phyloP scores from a whole-genome alignment of 2,329 filamentous ascomycete species.

The Colletotrichum sp. region DNA sequence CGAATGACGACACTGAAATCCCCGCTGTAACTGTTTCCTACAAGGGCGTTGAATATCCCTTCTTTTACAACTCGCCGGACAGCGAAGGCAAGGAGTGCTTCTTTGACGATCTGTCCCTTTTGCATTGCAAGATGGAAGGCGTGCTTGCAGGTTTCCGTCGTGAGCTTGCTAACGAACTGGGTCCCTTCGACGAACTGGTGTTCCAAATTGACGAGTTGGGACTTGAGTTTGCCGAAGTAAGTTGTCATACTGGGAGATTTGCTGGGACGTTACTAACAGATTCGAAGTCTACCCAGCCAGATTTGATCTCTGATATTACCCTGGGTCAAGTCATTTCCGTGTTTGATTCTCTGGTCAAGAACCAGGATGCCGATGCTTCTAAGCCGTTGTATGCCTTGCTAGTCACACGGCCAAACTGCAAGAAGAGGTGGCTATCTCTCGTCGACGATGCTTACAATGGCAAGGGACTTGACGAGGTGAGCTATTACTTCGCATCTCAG shows the following conservation, averaged over 20 bases:
- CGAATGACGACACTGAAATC: constrained; percentile 26
- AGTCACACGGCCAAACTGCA: constrained; percentile 42
- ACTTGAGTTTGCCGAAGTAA: constrained; percentile 57
- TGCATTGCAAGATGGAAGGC: constrained; percentile 48
- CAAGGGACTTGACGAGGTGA: constrained; percentile 45
- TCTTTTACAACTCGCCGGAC: constrained; percentile 34
- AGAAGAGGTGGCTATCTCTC: constrained; percentile 42
- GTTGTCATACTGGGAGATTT: constrained; percentile 14
- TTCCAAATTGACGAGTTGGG: constrained; percentile 57
- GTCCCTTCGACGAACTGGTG: constrained; percentile 51
- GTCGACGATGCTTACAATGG: constrained; percentile 46
- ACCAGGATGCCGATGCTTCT: constrained; percentile 43
- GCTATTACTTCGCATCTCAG: constrained; percentile 37
- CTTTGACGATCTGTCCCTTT: constrained; percentile 45
- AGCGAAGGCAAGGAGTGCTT: constrained; percentile 45
- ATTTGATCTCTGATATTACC: constrained; percentile 39
- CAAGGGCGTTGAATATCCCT: constrained; percentile 47
- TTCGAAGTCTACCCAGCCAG: constrained; percentile 37
- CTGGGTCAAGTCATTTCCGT: constrained; percentile 46
- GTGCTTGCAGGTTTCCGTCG: constrained; percentile 49
- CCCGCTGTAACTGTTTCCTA: constrained; percentile 47
- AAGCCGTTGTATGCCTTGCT: constrained; percentile 47
- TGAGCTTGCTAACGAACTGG: constrained; percentile 51
- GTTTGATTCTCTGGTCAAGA: constrained; percentile 47
- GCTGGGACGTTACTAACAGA: constrained; percentile 28